Evolutionary conservation across 352 stramenopile genomes (phyloP).

Genomic region (Aphanomyces invadans): DNA sequence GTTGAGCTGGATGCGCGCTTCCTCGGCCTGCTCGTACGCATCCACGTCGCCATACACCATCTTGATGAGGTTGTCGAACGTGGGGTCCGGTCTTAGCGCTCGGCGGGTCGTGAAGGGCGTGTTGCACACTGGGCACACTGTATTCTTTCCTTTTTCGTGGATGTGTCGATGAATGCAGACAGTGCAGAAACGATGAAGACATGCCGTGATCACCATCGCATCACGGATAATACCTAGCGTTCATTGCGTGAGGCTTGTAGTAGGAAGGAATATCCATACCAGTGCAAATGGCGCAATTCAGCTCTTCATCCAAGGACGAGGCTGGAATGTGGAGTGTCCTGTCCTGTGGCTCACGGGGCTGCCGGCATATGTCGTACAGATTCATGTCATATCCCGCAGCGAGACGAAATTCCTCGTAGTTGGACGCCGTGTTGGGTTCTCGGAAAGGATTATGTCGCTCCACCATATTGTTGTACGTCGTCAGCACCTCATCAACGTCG

Average conservation of each 20-base stretch:
- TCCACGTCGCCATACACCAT: slow-evolving; percentile 18
- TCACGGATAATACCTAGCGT: slow-evolving; percentile 19
- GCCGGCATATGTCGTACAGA: slow-evolving; percentile 16
- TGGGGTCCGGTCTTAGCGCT: slow-evolving; percentile 8
- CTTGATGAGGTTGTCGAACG: slow-evolving; percentile 18
- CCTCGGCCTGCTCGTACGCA: slow-evolving; percentile 9
- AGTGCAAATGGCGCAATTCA: slow-evolving; percentile 13
- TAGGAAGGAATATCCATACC: too few species aligned
- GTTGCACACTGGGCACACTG: slow-evolving; percentile 17
- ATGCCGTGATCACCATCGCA: slow-evolving; percentile 14
- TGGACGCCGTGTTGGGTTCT: background rate
- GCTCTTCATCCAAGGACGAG: slow-evolving; percentile 10
- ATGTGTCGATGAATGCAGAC: slow-evolving; percentile 18
- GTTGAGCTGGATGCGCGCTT: slow-evolving; percentile 16
- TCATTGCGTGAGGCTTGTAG: too few species aligned
- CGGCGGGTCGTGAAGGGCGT: slow-evolving; percentile 14
- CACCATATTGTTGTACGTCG: slow-evolving; percentile 6
- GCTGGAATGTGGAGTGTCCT: slow-evolving; percentile 2
- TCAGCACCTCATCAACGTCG: slow-evolving; percentile 2
- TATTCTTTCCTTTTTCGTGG: slow-evolving; percentile 12
- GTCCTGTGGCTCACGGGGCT: background rate
- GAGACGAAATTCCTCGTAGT: slow-evolving; percentile 5
- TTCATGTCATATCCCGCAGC: slow-evolving; percentile 14
- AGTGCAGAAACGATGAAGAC: slow-evolving; percentile 18
- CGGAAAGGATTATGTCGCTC: slow-evolving; percentile 12